phyloP scores from a whole-genome alignment of 2,329 filamentous ascomycete species.

The Nemania diffusa region DNA sequence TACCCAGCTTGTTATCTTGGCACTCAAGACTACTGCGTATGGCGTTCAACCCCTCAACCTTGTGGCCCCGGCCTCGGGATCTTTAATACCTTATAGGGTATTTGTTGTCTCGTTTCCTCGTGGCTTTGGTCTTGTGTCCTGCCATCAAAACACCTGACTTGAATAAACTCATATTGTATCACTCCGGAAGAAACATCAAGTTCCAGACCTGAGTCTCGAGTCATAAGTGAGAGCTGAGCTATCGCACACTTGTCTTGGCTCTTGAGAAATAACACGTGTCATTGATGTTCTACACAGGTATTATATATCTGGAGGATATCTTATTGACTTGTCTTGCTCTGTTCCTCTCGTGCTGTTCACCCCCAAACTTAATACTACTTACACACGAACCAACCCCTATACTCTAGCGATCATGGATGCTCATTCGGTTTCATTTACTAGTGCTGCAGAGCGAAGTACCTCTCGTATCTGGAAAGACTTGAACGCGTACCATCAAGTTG shows the following conservation, averaged over 20 bases:
- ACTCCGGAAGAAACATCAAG: background rate
- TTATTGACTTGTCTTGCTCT: background rate
- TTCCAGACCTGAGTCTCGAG: background rate
- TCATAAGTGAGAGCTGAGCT: conserved; percentile 2
- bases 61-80: background rate
- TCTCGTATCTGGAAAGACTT: conserved; percentile 64
- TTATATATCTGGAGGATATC: background rate
- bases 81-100: conserved; percentile 2
- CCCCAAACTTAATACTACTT: background rate
- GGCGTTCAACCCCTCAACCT: conserved; percentile 9
- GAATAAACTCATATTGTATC: conserved; percentile 12
- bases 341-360: background rate
- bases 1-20: conserved; percentile 5
- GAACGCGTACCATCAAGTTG: conserved; percentile 54
- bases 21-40: conserved; percentile 9
- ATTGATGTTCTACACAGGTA: conserved; percentile 1
- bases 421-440: conserved; percentile 62
- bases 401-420: conserved; percentile 57
- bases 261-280: conserved; percentile 1
- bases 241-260: background rate
- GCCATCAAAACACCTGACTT: background rate
- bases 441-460: conserved; percentile 54
- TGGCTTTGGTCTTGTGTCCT: background rate
- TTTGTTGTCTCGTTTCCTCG: conserved; percentile 9
- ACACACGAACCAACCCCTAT: background rate